Evolutionary conservation across 768 basidiomycete species (phyloP).

Genomic region (Rickenella mellea): DNA sequence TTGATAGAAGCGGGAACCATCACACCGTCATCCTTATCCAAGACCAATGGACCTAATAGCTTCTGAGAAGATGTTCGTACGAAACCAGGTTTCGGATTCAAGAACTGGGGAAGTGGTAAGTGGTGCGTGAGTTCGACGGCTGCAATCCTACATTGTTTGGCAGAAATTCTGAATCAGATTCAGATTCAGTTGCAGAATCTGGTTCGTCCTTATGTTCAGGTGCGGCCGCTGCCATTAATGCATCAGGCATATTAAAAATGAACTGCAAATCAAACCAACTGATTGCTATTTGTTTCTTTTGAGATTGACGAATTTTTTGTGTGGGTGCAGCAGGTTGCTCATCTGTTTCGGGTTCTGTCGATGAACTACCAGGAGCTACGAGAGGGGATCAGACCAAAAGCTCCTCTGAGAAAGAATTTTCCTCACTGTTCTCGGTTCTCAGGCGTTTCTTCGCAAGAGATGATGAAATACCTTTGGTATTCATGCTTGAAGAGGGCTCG

Average conservation of each 20-base stretch:
- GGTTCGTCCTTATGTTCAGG: conserved; percentile 7
- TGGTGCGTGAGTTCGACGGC: background rate
- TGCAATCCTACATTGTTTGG: conserved; percentile 20
- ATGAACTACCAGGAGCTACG: too few species aligned
- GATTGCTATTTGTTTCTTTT: conserved; percentile 1
- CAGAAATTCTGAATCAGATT: conserved; percentile 23
- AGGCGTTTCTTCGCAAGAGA: too few species aligned
- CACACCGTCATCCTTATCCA: conserved; percentile 37
- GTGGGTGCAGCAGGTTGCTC: conserved; percentile 1
- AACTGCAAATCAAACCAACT: conserved; percentile 8
- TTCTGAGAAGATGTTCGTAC: conserved; percentile 34
- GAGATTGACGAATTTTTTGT: conserved; percentile 1
- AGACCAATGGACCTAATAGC: conserved; percentile 34
- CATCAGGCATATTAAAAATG: background rate
- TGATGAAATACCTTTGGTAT: too few species aligned
- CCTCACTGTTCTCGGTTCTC: too few species aligned
- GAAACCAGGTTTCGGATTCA: conserved; percentile 46
- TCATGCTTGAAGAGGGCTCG: too few species aligned
- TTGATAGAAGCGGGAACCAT: conserved; percentile 67
- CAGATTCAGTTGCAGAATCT: conserved; percentile 37
- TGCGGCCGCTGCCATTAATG: conserved; percentile 3
- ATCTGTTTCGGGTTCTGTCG: conserved; percentile 7
- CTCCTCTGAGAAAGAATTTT: too few species aligned
- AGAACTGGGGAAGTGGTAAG: conserved; percentile 18
- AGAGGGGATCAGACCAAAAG: too few species aligned